phyloP scores from a whole-genome alignment of 2,329 filamentous ascomycete species.

The Zopfia rhizophila region DNA sequence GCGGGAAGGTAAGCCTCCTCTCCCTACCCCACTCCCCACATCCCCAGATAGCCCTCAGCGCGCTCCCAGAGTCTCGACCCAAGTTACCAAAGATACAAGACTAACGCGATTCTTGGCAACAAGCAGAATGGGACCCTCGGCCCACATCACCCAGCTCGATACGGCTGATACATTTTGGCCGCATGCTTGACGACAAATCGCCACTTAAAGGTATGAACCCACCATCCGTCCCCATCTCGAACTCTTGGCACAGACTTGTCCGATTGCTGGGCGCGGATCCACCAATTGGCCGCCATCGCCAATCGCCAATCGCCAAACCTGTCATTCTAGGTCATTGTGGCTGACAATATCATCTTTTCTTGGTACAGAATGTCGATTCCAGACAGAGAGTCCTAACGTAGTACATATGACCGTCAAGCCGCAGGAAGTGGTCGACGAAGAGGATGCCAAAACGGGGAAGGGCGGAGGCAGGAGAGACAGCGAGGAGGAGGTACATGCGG shows the following conservation, averaged over 20 bases:
- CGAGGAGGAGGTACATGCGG: slow-evolving; percentile 64
- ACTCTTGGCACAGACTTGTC: slow-evolving; percentile 33
- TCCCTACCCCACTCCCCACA: background rate
- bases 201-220: slow-evolving; percentile 77
- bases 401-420: slow-evolving; percentile 96
- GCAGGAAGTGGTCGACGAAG: slow-evolving; percentile 82
- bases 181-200: slow-evolving; percentile 88
- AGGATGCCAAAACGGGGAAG: slow-evolving; percentile 76
- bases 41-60: too few species aligned
- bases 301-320: background rate
- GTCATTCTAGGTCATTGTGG: slow-evolving; percentile 19
- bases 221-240: slow-evolving; percentile 27
- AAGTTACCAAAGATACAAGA: too few species aligned
- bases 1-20: slow-evolving; percentile 70
- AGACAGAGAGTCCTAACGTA: slow-evolving; percentile 78
- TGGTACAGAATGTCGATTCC: slow-evolving; percentile 83
- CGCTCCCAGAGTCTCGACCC: background rate
- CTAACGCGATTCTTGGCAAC: slow-evolving; percentile 35
- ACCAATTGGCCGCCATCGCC: slow-evolving; percentile 20
- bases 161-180: slow-evolving; percentile 90
- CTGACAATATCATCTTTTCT: background rate
- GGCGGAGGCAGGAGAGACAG: slow-evolving; percentile 61
- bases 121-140: slow-evolving; percentile 83
- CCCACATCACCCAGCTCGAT: slow-evolving; percentile 90
- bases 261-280: slow-evolving; percentile 23